Conservation (phyloP, 441 rosid species). For the Dalechampia spathulata region DNA sequence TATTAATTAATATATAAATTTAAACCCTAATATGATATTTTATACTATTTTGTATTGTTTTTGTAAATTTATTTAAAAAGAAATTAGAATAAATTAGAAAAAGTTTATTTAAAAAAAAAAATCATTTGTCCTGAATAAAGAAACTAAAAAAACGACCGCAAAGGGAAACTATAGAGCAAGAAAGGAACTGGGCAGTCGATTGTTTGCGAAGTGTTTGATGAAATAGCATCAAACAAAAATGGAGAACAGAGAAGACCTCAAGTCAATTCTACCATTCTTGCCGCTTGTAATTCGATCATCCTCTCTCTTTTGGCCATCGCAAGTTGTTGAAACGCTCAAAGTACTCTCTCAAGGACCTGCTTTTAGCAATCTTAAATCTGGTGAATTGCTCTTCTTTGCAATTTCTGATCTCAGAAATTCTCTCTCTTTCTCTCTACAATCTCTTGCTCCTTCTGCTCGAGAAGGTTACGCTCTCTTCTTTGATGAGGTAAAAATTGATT, state of each 20-base stretch:
- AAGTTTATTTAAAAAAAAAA: no score
- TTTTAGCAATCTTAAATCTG: conserved; percentile 51
- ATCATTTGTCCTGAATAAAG: no score
- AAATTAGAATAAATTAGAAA: no score
- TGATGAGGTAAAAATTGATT: conserved; percentile 46
- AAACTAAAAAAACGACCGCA: no score
- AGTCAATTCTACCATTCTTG: conserved; percentile 40
- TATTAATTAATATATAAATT: no score
- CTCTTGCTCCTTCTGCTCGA: conserved; percentile 41
- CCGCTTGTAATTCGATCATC: conserved; percentile 49
- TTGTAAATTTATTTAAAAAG: no score
- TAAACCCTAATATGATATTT: no score
- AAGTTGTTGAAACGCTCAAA: conserved; percentile 47
- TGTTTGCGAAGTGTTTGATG: no score
- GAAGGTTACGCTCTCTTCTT: conserved; percentile 69
- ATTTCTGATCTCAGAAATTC: conserved; percentile 50
- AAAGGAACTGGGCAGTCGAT: no score
- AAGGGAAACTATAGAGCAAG: no score
- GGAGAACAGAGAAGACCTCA: conserved; percentile 48
- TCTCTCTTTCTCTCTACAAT: conserved; percentile 29
- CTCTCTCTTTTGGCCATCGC: conserved; percentile 54
- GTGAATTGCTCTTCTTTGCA: conserved; percentile 46
- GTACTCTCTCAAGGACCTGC: conserved; percentile 51
- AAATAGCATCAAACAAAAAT: conserved; percentile 8
- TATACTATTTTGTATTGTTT: no score